Conservation (phyloP, 2,329 filamentous ascomycete species). For the Stromatinia cepivora region DNA sequence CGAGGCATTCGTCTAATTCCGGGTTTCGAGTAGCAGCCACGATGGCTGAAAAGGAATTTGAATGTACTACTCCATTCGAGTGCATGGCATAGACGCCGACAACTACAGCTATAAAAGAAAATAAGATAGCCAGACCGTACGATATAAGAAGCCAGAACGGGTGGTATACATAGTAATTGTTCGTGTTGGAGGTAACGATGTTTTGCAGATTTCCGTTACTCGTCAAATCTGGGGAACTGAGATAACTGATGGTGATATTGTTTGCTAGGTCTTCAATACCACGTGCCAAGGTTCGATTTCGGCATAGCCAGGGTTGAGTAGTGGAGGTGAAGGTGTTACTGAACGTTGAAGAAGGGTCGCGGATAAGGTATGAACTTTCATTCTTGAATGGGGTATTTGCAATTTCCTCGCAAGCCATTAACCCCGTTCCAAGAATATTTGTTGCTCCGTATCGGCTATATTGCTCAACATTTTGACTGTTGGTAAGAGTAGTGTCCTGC, state of each 20-base stretch:
- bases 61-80: conserved; percentile 27
- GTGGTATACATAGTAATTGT: conserved; percentile 25
- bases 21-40: conserved; percentile 27
- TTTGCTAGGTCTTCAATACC: conserved; percentile 32
- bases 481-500: not conserved
- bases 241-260: conserved; percentile 35
- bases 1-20: conserved; percentile 18
- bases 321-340: conserved; percentile 6
- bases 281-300: conserved; percentile 27
- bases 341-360: not conserved
- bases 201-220: not conserved
- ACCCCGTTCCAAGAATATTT: not conserved
- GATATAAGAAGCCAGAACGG: conserved; percentile 20
- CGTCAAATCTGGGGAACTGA: conserved; percentile 20
- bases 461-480: not conserved
- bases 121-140: conserved; percentile 18
- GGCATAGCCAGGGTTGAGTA: conserved; percentile 26
- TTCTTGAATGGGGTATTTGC: conserved; percentile 3
- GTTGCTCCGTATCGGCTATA: not conserved
- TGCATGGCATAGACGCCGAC: conserved; percentile 24
- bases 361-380: not conserved
- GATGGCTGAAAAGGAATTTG: conserved; percentile 30
- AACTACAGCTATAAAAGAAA: conserved; percentile 2
- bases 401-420: conserved; percentile 2
- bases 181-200: conserved; percentile 15